phyloP scores from a whole-genome alignment of 495 filamentous ascomycete species.

The Talaromyces wortmannii region DNA sequence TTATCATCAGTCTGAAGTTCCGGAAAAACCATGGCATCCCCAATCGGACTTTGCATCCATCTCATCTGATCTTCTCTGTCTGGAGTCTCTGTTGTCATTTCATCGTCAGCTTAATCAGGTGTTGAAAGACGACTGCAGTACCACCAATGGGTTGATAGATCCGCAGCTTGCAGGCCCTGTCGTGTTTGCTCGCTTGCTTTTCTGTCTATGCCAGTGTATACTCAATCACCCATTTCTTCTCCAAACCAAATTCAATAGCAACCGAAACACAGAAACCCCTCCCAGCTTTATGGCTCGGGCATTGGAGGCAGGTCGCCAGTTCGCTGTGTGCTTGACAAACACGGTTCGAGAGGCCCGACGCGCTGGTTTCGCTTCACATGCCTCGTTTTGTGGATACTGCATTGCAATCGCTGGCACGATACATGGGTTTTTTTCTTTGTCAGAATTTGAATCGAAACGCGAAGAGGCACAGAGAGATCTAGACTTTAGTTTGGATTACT shows the following conservation, averaged over 20 bases:
- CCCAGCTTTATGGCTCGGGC: conserved; percentile 10
- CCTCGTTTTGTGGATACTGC: conserved; percentile 20
- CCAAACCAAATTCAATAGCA: conserved; percentile 6
- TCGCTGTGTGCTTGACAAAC: conserved; percentile 12
- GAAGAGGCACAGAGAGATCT: neutral
- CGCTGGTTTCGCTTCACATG: conserved; percentile 15
- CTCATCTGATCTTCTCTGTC: conserved; percentile 6
- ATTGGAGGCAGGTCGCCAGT: conserved; percentile 2
- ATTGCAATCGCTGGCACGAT: conserved; percentile 18
- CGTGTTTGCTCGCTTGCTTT: conserved; percentile 19
- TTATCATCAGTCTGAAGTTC: conserved; percentile 11
- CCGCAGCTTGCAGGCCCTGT: conserved; percentile 13
- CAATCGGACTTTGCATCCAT: conserved; percentile 13
- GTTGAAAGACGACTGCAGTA: conserved; percentile 8
- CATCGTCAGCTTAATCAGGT: conserved; percentile 5
- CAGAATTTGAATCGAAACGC: neutral
- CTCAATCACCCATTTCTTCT: conserved; percentile 23
- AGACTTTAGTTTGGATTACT: conserved; percentile 1
- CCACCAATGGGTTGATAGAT: neutral
- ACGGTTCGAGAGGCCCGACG: conserved; percentile 18
- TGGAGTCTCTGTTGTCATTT: neutral
- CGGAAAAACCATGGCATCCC: conserved; percentile 14
- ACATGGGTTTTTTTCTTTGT: conserved; percentile 6
- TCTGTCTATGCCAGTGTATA: conserved; percentile 18
- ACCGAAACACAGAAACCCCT: conserved; percentile 6